These are phyloP conservation scores for Kitagawia praeruptora DNA, from an alignment of 129 eudicot genomes.

Conservation along the genomic window DNA sequence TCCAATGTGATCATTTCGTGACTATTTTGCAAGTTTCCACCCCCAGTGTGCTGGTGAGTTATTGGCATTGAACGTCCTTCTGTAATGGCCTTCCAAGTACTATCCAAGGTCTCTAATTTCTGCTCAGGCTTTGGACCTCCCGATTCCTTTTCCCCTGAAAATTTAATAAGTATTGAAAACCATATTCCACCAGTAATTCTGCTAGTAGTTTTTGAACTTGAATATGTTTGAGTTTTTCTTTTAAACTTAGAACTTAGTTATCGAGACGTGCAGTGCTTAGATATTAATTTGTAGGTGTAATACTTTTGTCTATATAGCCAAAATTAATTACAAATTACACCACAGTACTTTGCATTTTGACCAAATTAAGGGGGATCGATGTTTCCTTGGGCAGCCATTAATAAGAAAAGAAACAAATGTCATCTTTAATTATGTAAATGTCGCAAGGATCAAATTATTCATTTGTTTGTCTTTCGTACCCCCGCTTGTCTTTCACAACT, in stretches of 20 bases:
- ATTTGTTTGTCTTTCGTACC: background rate
- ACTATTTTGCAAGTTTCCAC: background rate
- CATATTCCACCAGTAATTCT: background rate
- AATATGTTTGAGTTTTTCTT: background rate
- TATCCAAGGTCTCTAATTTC: conserved; percentile 59
- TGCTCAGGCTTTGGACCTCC: conserved; percentile 46
- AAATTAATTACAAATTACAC: too few relatives aligned
- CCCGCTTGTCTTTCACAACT: too few relatives aligned
- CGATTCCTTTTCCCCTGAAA: conserved; percentile 38
- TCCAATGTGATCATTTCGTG: conserved; percentile 22
- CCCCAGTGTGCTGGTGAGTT: conserved; percentile 7
- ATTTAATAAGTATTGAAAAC: background rate
- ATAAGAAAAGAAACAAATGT: background rate
- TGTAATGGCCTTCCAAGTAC: conserved; percentile 67
- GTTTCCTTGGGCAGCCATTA: background rate
- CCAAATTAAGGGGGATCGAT: background rate
- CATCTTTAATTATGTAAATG: background rate
- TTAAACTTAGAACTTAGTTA: too few relatives aligned
- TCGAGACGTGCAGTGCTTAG: too few relatives aligned
- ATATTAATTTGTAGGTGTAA: too few relatives aligned
- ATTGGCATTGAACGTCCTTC: conserved; percentile 64
- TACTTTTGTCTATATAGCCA: too few relatives aligned
- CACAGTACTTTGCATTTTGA: background rate
- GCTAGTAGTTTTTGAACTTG: background rate
- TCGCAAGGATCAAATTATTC: background rate